A percentile compares a stretch with the other conserved stretches of the same genome.
phyloP scores from a whole-genome alignment of 257 asterid genomes.

The Eustoma russellianum region DNA sequence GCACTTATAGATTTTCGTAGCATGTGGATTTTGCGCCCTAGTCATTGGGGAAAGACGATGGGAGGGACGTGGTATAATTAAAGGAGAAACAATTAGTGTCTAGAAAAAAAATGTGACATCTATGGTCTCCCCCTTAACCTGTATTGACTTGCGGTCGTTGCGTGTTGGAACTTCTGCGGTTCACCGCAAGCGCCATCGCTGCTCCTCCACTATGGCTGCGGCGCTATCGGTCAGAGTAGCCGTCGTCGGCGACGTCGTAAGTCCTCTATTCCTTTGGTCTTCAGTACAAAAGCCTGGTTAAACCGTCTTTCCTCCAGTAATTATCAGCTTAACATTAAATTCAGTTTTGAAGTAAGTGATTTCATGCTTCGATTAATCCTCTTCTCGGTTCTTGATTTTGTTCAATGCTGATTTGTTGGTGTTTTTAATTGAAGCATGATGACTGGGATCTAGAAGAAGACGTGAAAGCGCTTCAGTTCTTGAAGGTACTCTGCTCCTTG shows the following conservation, averaged over 20 bases:
- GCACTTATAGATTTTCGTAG: too few relatives aligned
- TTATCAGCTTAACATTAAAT: not conserved
- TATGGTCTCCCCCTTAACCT: too few relatives aligned
- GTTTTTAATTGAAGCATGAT: constrained; percentile 65
- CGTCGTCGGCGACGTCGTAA: constrained; percentile 88
- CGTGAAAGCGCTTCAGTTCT: constrained; percentile 61
- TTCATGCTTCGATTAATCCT: not conserved
- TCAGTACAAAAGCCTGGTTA: too few relatives aligned
- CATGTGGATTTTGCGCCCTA: too few relatives aligned
- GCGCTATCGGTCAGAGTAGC: constrained; percentile 57
- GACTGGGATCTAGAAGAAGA: constrained; percentile 88
- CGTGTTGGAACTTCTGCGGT: not conserved
- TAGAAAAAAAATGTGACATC: too few relatives aligned
- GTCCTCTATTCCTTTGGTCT: constrained; percentile 4
- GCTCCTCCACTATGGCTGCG: constrained; percentile 25
- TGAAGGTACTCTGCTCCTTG: constrained; percentile 41
- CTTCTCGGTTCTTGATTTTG: not conserved
- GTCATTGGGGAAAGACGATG: too few relatives aligned
- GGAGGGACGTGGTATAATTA: too few relatives aligned
- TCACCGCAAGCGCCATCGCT: not conserved
- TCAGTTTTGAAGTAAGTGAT: not conserved
- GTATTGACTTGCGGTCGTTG: too few relatives aligned
- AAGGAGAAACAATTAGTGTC: too few relatives aligned
- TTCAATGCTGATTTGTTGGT: constrained; percentile 3
- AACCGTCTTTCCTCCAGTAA: not conserved